phyloP scores from a whole-genome alignment of 1,139 yeast genomes.

The Suhomyces choctaworum region DNA sequence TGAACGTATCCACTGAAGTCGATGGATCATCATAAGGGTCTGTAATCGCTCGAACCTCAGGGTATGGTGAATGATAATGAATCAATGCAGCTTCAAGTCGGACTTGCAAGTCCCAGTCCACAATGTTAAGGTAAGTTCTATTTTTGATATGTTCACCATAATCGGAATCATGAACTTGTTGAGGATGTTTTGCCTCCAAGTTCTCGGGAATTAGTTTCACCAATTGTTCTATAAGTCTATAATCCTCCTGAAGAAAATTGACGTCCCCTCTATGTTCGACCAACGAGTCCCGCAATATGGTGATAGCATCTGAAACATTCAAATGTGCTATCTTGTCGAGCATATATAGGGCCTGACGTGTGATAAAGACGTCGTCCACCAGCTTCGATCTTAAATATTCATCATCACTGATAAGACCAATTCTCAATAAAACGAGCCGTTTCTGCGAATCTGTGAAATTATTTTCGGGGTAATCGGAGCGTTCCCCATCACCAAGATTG shows the following conservation, averaged over 20 bases:
- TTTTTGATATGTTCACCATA: constrained; percentile 19
- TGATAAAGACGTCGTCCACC: constrained; percentile 19
- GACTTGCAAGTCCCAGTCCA: constrained; percentile 39
- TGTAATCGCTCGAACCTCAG: constrained; percentile 47
- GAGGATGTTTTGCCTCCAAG: constrained; percentile 9
- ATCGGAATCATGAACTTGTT: constrained; percentile 7
- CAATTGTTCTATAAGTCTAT: constrained; percentile 33
- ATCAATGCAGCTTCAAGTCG: constrained; percentile 43
- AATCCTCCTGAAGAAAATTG: constrained; percentile 41
- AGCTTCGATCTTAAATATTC: constrained; percentile 17
- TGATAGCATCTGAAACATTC: constrained; percentile 27
- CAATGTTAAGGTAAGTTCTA: constrained; percentile 30
- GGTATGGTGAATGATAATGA: constrained; percentile 49
- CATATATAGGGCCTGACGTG: constrained; percentile 31
- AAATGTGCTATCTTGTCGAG: constrained; percentile 29
- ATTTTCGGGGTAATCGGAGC: too few species aligned
- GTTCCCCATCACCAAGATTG: too few species aligned
- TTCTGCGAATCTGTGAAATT: constrained; percentile 27
- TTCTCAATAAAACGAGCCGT: constrained; percentile 29
- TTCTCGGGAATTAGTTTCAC: constrained; percentile 25
- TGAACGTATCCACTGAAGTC: constrained; percentile 41
- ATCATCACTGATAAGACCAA: constrained; percentile 35
- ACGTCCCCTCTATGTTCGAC: constrained; percentile 46
- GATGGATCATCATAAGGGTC: constrained; percentile 46
- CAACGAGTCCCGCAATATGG: constrained; percentile 38